A percentile compares a stretch with the other conserved stretches of the same genome.
Evolutionary conservation across 495 filamentous ascomycete species (phyloP).

Genomic region (Baudoinia panamericana): DNA sequence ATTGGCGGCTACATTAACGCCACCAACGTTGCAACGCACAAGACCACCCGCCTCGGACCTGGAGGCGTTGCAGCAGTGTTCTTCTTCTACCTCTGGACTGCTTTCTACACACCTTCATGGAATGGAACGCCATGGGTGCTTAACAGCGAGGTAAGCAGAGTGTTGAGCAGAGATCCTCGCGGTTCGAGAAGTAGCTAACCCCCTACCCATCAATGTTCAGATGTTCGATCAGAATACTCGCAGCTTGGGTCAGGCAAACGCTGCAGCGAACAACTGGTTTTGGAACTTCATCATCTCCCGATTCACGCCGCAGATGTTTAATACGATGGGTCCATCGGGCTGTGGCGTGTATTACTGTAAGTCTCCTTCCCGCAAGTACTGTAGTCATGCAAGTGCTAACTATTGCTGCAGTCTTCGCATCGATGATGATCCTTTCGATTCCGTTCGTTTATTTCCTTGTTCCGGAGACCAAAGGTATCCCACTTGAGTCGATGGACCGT

Average conservation of each 20-base stretch:
- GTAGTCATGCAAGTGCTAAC: too few relatives aligned
- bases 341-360: slow-evolving; percentile 46
- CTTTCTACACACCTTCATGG: slow-evolving; percentile 65
- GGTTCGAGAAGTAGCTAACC: neutral
- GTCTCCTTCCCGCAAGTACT: too few relatives aligned
- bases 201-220: slow-evolving; percentile 22
- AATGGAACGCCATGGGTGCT: slow-evolving; percentile 42
- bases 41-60: slow-evolving; percentile 30
- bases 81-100: slow-evolving; percentile 72
- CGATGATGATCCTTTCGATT: slow-evolving; percentile 53
- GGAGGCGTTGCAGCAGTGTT: slow-evolving; percentile 59
- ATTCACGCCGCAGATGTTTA: slow-evolving; percentile 67
- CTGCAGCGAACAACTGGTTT: slow-evolving; percentile 60
- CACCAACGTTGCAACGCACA: slow-evolving; percentile 36
- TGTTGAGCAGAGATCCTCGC: too few relatives aligned
- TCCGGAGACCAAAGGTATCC: slow-evolving; percentile 29
- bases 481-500: slow-evolving; percentile 31
- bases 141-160: too few relatives aligned
- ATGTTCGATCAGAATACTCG: slow-evolving; percentile 29
- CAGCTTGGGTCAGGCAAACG: slow-evolving; percentile 52
- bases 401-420: too few relatives aligned
- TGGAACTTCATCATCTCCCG: slow-evolving; percentile 57
- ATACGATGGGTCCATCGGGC: slow-evolving; percentile 43
- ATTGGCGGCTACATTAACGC: slow-evolving; percentile 31
- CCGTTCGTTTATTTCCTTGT: slow-evolving; percentile 42